Percentiles rank a stretch among this genome's conserved stretches.
These are phyloP conservation scores for Chenopodium suecicum DNA, from an alignment of 148 eudicot genomes.

Conservation along the genomic window DNA sequence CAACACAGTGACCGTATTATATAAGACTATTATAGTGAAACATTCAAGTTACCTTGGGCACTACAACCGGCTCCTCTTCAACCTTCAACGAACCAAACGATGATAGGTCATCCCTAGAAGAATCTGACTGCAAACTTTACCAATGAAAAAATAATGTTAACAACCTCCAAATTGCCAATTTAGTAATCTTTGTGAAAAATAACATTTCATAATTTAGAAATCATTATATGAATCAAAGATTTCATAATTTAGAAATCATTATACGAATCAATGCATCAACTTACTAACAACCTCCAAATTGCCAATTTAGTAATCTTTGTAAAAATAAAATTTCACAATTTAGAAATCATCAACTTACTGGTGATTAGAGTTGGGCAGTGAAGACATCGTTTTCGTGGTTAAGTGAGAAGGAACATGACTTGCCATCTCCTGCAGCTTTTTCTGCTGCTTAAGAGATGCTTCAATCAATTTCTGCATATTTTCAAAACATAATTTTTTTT, in stretches of 20 bases:
- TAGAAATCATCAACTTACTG: conserved; percentile 33
- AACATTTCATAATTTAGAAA: background rate
- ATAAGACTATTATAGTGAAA: background rate
- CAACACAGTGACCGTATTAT: background rate
- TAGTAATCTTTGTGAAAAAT: background rate
- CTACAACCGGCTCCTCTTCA: conserved; percentile 51
- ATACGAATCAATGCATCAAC: too few relatives aligned
- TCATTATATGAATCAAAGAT: background rate
- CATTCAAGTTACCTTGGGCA: conserved; percentile 50
- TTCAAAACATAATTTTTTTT: background rate
- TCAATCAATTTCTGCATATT: conserved; percentile 71
- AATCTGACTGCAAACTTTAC: conserved; percentile 42
- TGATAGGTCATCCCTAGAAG: conserved; percentile 31
- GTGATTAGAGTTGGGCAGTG: conserved; percentile 35
- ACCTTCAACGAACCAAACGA: conserved; percentile 35
- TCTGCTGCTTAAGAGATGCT: conserved; percentile 69
- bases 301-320: background rate
- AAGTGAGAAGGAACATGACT: conserved; percentile 53
- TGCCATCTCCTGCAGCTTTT: conserved; percentile 69
- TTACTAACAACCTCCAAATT: background rate
- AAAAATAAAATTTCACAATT: background rate
- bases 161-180: background rate
- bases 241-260: too few relatives aligned
- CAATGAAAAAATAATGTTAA: background rate
- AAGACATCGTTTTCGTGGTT: conserved; percentile 32